Percentiles rank a stretch among this genome's conserved stretches.
Evolutionary conservation across 768 basidiomycete genomes (phyloP).

Genomic region (Stropharia rugosoannulata): DNA sequence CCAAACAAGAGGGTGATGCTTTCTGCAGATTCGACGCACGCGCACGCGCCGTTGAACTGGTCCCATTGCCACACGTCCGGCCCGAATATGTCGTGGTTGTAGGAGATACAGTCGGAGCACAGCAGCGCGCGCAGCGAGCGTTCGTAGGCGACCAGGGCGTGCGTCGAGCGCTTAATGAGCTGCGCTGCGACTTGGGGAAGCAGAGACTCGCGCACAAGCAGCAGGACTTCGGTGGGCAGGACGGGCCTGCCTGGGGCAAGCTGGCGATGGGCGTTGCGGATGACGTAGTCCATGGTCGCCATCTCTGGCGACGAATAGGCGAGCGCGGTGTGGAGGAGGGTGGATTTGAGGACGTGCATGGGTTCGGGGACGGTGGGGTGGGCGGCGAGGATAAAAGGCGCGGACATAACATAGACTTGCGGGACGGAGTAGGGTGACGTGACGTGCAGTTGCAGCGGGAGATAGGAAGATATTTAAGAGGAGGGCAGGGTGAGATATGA

Average conservation of each 20-base stretch:
- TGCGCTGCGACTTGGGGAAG: conserved; percentile 39
- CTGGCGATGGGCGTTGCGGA: conserved; percentile 16
- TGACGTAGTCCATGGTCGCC: conserved; percentile 39
- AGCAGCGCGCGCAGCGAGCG: conserved; percentile 37
- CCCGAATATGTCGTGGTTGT: conserved; percentile 54
- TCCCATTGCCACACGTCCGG: conserved; percentile 54
- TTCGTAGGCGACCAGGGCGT: conserved; percentile 42
- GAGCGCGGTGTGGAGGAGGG: conserved; percentile 53
- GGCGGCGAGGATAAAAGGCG: conserved; percentile 8
- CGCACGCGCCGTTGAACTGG: conserved; percentile 48
- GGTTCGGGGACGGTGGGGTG: conserved; percentile 11
- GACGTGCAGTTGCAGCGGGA: conserved; percentile 35
- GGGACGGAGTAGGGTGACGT: conserved; percentile 26
- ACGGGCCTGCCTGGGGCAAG: conserved; percentile 13
- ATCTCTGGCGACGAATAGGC: conserved; percentile 47
- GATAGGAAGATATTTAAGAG: conserved; percentile 14
- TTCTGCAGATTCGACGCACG: conserved; percentile 32
- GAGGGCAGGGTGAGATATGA: conserved; percentile 2
- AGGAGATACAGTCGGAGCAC: conserved; percentile 49
- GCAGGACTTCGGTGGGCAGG: conserved; percentile 53
- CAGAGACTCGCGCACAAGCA: conserved; percentile 49
- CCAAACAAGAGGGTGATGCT: neutral
- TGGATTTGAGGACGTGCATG: conserved; percentile 38
- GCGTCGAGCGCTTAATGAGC: conserved; percentile 40
- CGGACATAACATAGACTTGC: conserved; percentile 20